Base-by-base conservation (phyloP, 768 basidiomycete genomes). In the Pleurotus platypus region DNA sequence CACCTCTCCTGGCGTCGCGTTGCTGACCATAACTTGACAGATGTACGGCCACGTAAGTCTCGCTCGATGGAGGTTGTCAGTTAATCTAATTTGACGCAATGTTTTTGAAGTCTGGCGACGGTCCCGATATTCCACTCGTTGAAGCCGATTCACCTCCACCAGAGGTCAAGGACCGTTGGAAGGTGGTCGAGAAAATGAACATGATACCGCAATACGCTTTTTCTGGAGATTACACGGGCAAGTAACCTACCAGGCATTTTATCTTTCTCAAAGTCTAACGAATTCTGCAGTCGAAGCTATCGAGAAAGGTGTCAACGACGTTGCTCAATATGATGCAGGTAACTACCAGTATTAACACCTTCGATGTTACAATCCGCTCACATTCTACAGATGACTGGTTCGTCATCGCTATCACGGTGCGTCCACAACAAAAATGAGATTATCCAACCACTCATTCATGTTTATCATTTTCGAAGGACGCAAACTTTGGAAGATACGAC, bases 191-290 rank as follows among this genome's bases (percentile, higher is more conserved):
- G 67, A 88, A 87, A 70, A 88, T 88, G 86, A 69, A 72, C 26
- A 78, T 86, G 76, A 71, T 85, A 38, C 82, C 85, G 2, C 85
- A 88, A 61, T 88, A 88, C 59, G 79, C 85, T 0, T 88, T 85
- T 57, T 79, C 85, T 5, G 86, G 86, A 4, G 86, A 88, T 61
- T 82, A 79, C 61, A 87, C 86, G 15, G 78, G 85, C 83, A 38
- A 24, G 73, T 49, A n/a, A 7, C 9, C 35, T 35, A 11, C 30
- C 8, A 35, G 3, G 30, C 11, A 9, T 35, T 35, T 11, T 35
- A 35, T 35, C 9, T 35, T 11, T 9, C 2, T 9, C 1, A 35
- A 35, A 0, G 30, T 35, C 30, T 35, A 11, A 35, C 30, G 30
- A 35, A 35, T 37, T 43, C 26, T 53, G 12, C 57, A 84, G 85